Evolutionary conservation across 2,329 filamentous ascomycete genomes (phyloP), one percentile per base, ranked within the genome.

Genomic region (Hypoxylon sp.): DNA sequence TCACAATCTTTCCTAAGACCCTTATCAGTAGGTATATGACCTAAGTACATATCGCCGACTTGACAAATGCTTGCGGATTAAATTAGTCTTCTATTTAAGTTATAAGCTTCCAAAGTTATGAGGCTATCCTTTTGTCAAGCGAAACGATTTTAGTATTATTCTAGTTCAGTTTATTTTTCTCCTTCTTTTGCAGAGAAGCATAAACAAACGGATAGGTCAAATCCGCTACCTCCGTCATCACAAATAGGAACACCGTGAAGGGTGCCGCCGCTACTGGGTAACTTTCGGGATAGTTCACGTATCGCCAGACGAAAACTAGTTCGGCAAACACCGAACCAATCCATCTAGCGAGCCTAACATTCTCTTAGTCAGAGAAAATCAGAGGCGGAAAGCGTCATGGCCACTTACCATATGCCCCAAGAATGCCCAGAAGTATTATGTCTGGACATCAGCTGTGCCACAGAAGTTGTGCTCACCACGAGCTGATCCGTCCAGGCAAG

Each of bases 131-230:
- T 27, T 27, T 5, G 20, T 27, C 25, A 27, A 27, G 25, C 25
- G 25, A 27, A 2, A 27, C 5, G 3, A 27, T 5, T 5, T 27
- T 27, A 27, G 5, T 27, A 27, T 27, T 22, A 22, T 11, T 6
- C 44, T 40, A 55, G 6, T 55, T 55, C 20, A 42, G 40, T 35
- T 55, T 55, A 1, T 10, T 40, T 73, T 37, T 73, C 73, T 40
- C 74, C 73, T 5, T 44, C 27, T 46, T 56, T 7, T 57, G 22
- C 25, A 57, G 6, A 10, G 54, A 44, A 2, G 37, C 22, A 20
- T 57, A 57, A n/a, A 57, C 54, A 17, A 57, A 44, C 8, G 54
- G 37, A 33, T 57, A 57, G 25, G 40, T 57, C 14, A 57, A 20
- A n/a, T 57, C 54, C 25, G 25, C 54, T 25, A 57, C n/a, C 8